Evolutionary conservation across 495 filamentous ascomycete species (phyloP).

Genomic region (Lophiotrema nucula): DNA sequence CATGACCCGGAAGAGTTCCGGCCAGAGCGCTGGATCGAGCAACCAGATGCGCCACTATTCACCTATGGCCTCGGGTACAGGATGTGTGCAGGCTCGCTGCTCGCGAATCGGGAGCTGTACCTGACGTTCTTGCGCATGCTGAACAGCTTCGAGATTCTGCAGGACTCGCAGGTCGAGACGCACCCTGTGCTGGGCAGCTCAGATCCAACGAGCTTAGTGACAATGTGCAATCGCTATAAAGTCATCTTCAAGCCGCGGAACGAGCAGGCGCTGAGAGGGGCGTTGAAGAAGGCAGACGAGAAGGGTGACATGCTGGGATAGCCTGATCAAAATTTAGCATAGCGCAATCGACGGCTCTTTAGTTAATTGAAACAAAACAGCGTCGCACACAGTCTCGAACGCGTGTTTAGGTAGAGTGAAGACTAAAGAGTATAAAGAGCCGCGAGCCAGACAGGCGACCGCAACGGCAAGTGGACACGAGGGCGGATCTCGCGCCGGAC

Average conservation of each 20-base stretch:
- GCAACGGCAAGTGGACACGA: too few species aligned
- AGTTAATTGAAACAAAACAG: too few species aligned
- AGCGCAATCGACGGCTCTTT: not conserved
- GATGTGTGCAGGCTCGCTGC: slow-evolving; percentile 63
- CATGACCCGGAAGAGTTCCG: slow-evolving; percentile 57
- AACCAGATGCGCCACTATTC: slow-evolving; percentile 60
- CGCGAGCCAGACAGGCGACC: too few species aligned
- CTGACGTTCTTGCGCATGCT: slow-evolving; percentile 62
- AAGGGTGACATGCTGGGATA: not conserved
- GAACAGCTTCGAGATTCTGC: slow-evolving; percentile 57
- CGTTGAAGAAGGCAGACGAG: slow-evolving; percentile 28
- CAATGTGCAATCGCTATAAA: slow-evolving; percentile 56
- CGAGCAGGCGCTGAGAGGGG: slow-evolving; percentile 42
- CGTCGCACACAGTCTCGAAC: too few species aligned
- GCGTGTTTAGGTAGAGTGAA: too few species aligned
- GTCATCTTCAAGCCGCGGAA: slow-evolving; percentile 56
- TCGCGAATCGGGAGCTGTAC: slow-evolving; percentile 66
- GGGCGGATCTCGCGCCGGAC: too few species aligned
- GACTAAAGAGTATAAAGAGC: too few species aligned
- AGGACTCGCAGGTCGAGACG: slow-evolving; percentile 45
- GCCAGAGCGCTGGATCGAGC: slow-evolving; percentile 62
- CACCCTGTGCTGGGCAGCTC: slow-evolving; percentile 56
- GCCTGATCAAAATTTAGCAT: not conserved
- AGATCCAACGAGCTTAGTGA: slow-evolving; percentile 59
- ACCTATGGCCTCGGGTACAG: slow-evolving; percentile 64